A percentile compares a stretch with the other conserved stretches of the same genome.
phyloP scores from a whole-genome alignment of 768 basidiomycete genomes.

The Lentinula sp. region DNA sequence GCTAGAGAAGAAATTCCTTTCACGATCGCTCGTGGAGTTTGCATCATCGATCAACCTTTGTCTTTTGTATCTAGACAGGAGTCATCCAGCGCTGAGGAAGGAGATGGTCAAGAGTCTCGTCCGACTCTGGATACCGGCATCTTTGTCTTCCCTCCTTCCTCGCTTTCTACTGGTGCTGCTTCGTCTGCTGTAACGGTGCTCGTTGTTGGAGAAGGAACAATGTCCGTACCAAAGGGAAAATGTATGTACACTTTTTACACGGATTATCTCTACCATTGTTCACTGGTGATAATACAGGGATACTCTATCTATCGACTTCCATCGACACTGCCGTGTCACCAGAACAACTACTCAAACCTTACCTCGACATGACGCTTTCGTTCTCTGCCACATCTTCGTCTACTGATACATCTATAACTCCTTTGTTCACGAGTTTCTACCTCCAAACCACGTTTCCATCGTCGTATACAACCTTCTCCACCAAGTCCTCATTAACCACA shows the following conservation, averaged over 20 bases:
- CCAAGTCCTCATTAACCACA: background rate
- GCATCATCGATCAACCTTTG: conserved; percentile 37
- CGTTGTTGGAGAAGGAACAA: conserved; percentile 64
- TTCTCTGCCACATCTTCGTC: background rate
- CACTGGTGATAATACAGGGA: conserved; percentile 17
- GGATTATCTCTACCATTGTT: background rate
- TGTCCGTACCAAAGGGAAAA: conserved; percentile 70
- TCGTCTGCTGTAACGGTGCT: conserved; percentile 53
- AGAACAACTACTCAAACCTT: conserved; percentile 1
- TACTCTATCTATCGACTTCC: conserved; percentile 2
- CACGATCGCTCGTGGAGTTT: conserved; percentile 41
- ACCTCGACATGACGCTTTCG: background rate
- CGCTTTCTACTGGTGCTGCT: conserved; percentile 41
- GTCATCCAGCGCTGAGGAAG: conserved; percentile 13
- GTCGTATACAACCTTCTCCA: background rate
- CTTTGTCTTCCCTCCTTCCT: conserved; percentile 69
- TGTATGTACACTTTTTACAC: conserved; percentile 35
- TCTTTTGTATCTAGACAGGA: conserved; percentile 15
- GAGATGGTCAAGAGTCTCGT: conserved; percentile 7
- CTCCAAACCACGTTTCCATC: background rate
- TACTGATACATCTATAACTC: background rate
- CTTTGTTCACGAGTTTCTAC: background rate
- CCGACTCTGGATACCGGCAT: conserved; percentile 50
- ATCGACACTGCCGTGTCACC: background rate
- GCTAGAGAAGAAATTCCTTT: background rate